Conservation (phyloP, 2,329 filamentous ascomycete species). For the Raffaelea deltoideospora region DNA sequence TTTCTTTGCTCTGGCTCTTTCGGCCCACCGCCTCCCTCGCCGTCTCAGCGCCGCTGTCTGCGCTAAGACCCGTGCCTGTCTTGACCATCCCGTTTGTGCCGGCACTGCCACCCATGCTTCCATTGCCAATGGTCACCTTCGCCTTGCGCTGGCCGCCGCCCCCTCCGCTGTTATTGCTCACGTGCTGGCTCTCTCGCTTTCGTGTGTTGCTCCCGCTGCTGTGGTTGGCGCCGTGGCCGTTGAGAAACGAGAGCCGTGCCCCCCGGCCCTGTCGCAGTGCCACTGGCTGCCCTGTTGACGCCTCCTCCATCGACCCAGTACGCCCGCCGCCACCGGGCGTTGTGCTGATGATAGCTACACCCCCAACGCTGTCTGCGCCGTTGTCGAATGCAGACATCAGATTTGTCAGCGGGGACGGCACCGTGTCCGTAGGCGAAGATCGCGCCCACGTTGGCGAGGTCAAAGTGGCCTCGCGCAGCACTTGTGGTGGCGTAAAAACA, state of each 20-base stretch:
- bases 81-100: too few species aligned
- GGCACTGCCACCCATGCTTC: too few species aligned
- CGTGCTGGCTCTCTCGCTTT: constrained; percentile 8
- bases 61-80: constrained; percentile 8
- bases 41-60: constrained; percentile 14
- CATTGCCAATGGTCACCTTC: too few species aligned
- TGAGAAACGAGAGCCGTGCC: constrained; percentile 42
- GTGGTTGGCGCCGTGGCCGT: too few species aligned
- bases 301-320: constrained; percentile 24
- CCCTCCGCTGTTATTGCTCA: constrained; percentile 7
- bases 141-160: too few species aligned
- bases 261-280: constrained; percentile 33
- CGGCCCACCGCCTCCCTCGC: constrained; percentile 12
- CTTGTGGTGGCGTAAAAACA: constrained; percentile 39
- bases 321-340: neutral
- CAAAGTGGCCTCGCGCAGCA: constrained; percentile 22
- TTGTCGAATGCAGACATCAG: constrained; percentile 20
- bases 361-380: constrained; percentile 5
- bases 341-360: neutral
- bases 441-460: constrained; percentile 31
- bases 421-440: constrained; percentile 25
- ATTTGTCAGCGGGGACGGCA: constrained; percentile 14
- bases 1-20: constrained; percentile 15
- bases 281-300: constrained; percentile 34
- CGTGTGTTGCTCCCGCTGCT: constrained; percentile 24